Percentiles rank a stretch among this genome's conserved stretches.
These are phyloP conservation scores for Arachnopeziza araneosa DNA, from an alignment of 2,329 filamentous ascomycete genomes.

Conservation along the genomic window DNA sequence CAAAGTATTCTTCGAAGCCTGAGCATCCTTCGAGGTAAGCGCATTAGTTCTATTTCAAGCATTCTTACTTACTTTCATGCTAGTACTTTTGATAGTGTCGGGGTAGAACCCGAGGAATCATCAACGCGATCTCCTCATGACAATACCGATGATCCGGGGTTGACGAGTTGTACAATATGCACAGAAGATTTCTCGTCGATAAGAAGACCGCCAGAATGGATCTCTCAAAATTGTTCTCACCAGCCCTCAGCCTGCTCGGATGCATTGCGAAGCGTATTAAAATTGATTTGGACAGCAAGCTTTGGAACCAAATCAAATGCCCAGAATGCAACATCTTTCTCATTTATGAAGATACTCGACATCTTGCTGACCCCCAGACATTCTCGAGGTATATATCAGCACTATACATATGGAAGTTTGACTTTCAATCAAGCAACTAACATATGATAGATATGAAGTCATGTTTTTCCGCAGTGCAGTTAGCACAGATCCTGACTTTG, in stretches of 20 bases:
- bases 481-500: slow-evolving; percentile 7
- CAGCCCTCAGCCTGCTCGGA: slow-evolving; percentile 7
- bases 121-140: too few species aligned
- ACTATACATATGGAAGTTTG: not conserved
- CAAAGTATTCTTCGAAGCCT: too few species aligned
- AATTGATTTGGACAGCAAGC: slow-evolving; percentile 9
- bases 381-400: slow-evolving; percentile 3
- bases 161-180: slow-evolving; percentile 10
- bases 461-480: slow-evolving; percentile 12
- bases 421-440: not conserved
- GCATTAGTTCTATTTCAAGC: too few species aligned
- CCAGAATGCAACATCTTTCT: slow-evolving; percentile 11
- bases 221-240: slow-evolving; percentile 8
- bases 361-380: slow-evolving; percentile 9
- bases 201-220: slow-evolving; percentile 1
- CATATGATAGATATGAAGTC: slow-evolving; percentile 6
- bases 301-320: slow-evolving; percentile 15
- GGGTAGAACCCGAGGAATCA: too few species aligned
- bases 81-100: too few species aligned
- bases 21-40: too few species aligned
- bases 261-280: slow-evolving; percentile 11
- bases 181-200: slow-evolving; percentile 9
- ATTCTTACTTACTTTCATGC: too few species aligned
- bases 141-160: not conserved
- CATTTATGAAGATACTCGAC: slow-evolving; percentile 11